Evolutionary conservation across 768 basidiomycete genomes (phyloP).

Genomic region (Psilocybe cyanescens): DNA sequence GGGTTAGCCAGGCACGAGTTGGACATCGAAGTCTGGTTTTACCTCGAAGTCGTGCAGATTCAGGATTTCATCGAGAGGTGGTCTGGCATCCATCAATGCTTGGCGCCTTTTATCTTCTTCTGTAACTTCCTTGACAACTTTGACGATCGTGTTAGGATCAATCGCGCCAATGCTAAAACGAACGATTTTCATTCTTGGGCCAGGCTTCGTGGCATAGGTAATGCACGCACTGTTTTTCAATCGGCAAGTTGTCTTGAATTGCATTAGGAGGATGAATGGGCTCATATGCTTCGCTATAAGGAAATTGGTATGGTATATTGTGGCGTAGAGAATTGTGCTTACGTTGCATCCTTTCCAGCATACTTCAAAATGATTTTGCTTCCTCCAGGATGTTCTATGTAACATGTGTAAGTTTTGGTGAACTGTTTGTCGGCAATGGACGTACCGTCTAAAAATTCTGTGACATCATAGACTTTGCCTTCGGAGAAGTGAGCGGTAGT

Average conservation of each 20-base stretch:
- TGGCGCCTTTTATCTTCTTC: conserved; percentile 74
- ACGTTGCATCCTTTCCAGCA: conserved; percentile 91
- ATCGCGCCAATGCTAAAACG: conserved; percentile 65
- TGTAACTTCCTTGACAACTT: conserved; percentile 64
- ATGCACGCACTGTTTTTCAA: conserved; percentile 77
- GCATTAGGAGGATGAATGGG: conserved; percentile 89
- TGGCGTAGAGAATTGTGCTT: conserved; percentile 29
- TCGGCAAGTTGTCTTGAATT: conserved; percentile 75
- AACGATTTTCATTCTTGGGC: background rate
- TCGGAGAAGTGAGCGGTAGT: background rate
- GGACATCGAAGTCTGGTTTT: conserved; percentile 7
- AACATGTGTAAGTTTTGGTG: background rate
- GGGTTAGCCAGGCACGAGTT: conserved; percentile 3
- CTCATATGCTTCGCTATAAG: conserved; percentile 72
- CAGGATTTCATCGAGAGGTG: conserved; percentile 77
- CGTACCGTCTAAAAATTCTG: conserved; percentile 74
- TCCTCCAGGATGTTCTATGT: conserved; percentile 78
- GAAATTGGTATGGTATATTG: background rate
- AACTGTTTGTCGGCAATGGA: background rate
- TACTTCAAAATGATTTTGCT: conserved; percentile 86
- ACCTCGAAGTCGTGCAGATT: conserved; percentile 97
- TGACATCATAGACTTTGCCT: conserved; percentile 82
- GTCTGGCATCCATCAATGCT: conserved; percentile 62
- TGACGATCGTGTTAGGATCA: conserved; percentile 68
- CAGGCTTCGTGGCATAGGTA: background rate